Conservation (phyloP, 2,329 filamentous ascomycete genomes). For the Beauveria brongniartii region DNA sequence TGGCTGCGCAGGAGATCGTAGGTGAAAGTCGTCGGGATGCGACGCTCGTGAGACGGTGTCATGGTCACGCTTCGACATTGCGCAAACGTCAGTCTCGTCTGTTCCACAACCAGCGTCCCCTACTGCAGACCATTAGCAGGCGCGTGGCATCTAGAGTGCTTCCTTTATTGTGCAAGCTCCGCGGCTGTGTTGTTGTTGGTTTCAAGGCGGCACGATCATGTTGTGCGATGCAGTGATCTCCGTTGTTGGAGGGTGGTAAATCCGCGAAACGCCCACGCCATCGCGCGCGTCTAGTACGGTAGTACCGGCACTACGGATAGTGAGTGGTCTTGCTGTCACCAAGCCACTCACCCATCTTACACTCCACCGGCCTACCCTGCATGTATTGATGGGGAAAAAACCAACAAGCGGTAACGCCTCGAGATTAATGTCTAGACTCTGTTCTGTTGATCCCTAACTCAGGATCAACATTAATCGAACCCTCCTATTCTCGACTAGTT, state of each 20-base stretch:
- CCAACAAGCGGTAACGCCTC: too few relatives aligned
- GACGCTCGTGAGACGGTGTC: not conserved
- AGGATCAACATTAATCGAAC: too few relatives aligned
- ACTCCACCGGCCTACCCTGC: not conserved
- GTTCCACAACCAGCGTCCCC: slow-evolving; percentile 7
- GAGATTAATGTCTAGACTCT: too few relatives aligned
- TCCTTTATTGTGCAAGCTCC: not conserved
- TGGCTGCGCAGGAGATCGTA: not conserved
- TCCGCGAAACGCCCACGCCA: not conserved
- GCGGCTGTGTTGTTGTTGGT: not conserved
- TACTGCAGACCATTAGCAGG: not conserved
- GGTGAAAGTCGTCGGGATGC: not conserved
- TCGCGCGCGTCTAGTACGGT: not conserved
- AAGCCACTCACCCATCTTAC: not conserved
- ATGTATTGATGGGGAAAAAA: not conserved
- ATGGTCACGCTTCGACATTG: slow-evolving; percentile 6
- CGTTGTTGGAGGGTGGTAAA: not conserved
- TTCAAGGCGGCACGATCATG: not conserved
- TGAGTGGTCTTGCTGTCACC: not conserved
- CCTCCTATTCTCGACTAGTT: too few relatives aligned
- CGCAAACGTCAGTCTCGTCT: not conserved
- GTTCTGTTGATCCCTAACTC: too few relatives aligned
- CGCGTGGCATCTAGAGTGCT: not conserved
- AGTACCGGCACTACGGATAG: not conserved
- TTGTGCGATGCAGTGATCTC: not conserved